phyloP scores from a whole-genome alignment of 2,329 filamentous ascomycete species.

The Beauveria pseudobassiana region DNA sequence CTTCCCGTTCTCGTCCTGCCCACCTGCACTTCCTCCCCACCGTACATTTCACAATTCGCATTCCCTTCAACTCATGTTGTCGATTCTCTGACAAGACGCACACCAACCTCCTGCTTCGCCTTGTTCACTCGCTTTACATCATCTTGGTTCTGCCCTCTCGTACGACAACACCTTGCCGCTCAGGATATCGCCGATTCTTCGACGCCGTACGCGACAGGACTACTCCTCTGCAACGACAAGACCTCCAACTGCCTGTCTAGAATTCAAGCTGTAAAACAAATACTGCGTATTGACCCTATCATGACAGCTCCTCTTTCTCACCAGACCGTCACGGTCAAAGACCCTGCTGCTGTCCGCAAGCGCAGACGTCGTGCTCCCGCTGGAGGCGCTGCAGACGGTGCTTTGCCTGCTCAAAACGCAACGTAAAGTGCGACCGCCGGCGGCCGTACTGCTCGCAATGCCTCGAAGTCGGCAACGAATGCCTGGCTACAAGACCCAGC shows the following conservation, averaged over 20 bases:
- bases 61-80: not conserved
- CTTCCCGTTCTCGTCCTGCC: slow-evolving; percentile 14
- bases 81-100: not conserved
- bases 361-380: slow-evolving; percentile 81
- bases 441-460: slow-evolving; percentile 94
- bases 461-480: slow-evolving; percentile 83
- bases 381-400: slow-evolving; percentile 90
- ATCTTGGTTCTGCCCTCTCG: not conserved
- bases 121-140: slow-evolving; percentile 6
- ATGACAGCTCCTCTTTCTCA: slow-evolving; percentile 45
- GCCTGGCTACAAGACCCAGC: slow-evolving; percentile 90
- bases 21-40: slow-evolving; percentile 1
- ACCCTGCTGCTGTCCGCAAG: slow-evolving; percentile 51
- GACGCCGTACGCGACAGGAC: not conserved
- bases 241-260: not conserved
- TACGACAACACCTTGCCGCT: not conserved
- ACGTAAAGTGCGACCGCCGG: slow-evolving; percentile 79
- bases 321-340: slow-evolving; percentile 39
- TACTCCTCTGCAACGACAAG: not conserved
- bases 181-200: not conserved
- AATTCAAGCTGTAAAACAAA: not conserved
- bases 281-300: slow-evolving; percentile 11
- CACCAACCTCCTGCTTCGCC: not conserved
- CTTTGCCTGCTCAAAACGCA: slow-evolving; percentile 82
- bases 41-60: slow-evolving; percentile 4